Evolutionary conservation across 768 basidiomycete genomes (phyloP), one percentile per base, ranked within the genome.

Genomic region (Termitomyces sp.): DNA sequence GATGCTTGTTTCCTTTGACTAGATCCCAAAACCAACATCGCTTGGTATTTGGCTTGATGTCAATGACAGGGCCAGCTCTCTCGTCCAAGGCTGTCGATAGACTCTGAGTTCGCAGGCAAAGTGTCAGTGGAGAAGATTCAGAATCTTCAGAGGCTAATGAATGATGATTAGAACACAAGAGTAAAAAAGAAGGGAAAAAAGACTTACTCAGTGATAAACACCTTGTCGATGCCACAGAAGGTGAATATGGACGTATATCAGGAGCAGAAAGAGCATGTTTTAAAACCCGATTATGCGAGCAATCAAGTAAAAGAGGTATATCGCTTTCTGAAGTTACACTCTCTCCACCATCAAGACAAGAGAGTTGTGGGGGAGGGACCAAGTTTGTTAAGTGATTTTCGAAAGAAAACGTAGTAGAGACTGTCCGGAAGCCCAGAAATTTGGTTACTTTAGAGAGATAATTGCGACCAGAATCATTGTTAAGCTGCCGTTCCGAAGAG

Each of bases 211-310:
- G 54, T 5, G 51, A 45, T 11, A 47, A 33, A 14, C 43, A 43
- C 47, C 56, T 55, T 3, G 54, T 59, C 24, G 60, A 57, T 33
- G 45, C 20, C 28, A 52, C 49, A 22, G 58, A 59, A 6, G 52
- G 51, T 6, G 55, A 53, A 47, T 46, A 45, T 22, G 32, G 33
- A 48, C 38, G 50, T 52, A 64, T 53, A 11, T 30, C 51, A 5
- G 62, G 60, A 24, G 52, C 30, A 54, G 64, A 65, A n/a, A 48
- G 3, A 3, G 62, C 58, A 49, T 63, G 62, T 45, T 52, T 56
- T 22, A 65, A 53, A 41, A 22, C 32, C 41, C 59, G 58, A 45
- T 40, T 33, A 26, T 53, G 50, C 2, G n/a, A 44, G 47, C 8
- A 43, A 50, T 54, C 24, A 30, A 52, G 43, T 18, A 30, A 24